phyloP scores from a whole-genome alignment of 2,329 filamentous ascomycete species.

The Colletotrichum sp. region DNA sequence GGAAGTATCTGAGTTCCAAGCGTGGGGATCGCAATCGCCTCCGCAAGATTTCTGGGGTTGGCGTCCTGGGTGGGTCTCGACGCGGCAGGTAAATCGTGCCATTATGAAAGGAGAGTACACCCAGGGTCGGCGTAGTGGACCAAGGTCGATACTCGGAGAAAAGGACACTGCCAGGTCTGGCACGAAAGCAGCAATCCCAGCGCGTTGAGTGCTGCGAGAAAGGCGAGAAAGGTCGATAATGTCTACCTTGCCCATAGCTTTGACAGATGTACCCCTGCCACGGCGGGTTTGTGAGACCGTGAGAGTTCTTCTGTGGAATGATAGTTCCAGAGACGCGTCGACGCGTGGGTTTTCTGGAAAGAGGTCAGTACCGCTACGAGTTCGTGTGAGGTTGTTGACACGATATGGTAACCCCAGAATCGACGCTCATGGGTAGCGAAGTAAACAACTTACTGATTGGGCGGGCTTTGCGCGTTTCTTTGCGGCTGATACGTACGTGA shows the following conservation, averaged over 20 bases:
- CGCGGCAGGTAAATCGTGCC: background rate
- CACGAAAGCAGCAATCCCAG: no score
- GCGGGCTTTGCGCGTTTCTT: background rate
- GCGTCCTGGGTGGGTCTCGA: background rate
- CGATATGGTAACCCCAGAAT: background rate
- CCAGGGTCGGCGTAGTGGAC: background rate
- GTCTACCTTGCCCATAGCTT: background rate
- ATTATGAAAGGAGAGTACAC: background rate
- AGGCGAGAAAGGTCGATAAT: background rate
- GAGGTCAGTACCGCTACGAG: background rate
- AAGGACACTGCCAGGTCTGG: background rate
- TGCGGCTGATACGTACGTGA: background rate
- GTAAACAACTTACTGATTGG: background rate
- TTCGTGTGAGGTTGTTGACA: background rate
- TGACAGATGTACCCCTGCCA: background rate
- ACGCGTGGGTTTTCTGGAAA: background rate
- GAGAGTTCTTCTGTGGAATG: background rate
- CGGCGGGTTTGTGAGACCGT: background rate
- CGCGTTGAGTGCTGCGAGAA: background rate
- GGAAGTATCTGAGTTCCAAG: no score
- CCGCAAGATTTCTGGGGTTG: background rate
- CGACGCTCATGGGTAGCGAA: background rate
- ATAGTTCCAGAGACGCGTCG: fast-evolving
- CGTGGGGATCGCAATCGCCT: background rate
- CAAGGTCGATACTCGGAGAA: background rate